phyloP scores from a whole-genome alignment of 139 green algal species.

The Choricystis sp. region DNA sequence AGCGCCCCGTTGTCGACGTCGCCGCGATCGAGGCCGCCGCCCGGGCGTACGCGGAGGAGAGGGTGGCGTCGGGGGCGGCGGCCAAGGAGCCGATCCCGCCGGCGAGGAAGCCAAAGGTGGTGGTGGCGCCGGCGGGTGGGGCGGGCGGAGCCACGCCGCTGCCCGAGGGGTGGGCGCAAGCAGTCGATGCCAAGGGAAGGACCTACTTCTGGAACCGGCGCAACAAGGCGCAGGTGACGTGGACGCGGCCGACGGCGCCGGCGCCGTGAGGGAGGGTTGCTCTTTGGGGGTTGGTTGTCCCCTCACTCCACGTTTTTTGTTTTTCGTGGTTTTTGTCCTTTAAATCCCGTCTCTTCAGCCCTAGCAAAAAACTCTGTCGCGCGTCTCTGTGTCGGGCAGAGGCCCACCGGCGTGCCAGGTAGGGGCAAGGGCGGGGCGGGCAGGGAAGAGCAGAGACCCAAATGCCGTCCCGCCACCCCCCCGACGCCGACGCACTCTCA shows the following conservation, averaged over 20 bases:
- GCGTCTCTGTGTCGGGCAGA: too few relatives aligned
- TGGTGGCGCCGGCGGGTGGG: background rate
- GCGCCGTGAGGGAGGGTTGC: too few relatives aligned
- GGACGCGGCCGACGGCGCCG: background rate
- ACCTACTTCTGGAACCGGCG: slow-evolving; percentile 36
- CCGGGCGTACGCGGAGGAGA: slow-evolving; percentile 34
- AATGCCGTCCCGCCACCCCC: too few relatives aligned
- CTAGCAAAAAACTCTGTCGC: too few relatives aligned
- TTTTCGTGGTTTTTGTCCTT: too few relatives aligned
- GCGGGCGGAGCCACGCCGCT: slow-evolving; percentile 13
- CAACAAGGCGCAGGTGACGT: background rate
- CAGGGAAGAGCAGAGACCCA: too few relatives aligned
- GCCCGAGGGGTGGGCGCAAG: slow-evolving; percentile 48
- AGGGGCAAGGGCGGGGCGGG: too few relatives aligned
- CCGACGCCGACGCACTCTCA: too few relatives aligned
- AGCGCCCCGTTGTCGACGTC: slow-evolving; percentile 22
- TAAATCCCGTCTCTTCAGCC: too few relatives aligned
- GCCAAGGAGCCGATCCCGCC: background rate
- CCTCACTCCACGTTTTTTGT: too few relatives aligned
- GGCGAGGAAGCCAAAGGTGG: background rate
- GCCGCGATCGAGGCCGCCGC: slow-evolving; percentile 39
- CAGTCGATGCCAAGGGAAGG: slow-evolving; percentile 28
- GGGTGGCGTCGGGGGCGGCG: background rate
- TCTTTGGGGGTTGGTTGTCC: too few relatives aligned
- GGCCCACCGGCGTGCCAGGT: too few relatives aligned